Base-by-base conservation (phyloP, 257 asterid species). In the Solanum bulbocastanum region DNA sequence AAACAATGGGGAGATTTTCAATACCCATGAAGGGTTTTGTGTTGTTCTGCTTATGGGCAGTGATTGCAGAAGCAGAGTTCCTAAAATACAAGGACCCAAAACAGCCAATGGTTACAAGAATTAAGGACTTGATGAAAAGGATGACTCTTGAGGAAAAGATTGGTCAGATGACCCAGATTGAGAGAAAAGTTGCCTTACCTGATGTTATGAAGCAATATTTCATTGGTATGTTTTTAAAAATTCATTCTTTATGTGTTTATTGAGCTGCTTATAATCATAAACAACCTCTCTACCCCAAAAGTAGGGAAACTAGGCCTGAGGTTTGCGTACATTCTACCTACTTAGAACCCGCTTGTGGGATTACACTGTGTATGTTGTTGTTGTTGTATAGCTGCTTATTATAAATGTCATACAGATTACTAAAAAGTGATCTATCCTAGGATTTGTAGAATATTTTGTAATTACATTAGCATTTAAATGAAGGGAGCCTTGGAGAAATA, bases 101-200 rank as follows among this genome's bases (percentile, higher is more conserved):
- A 22, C 87, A 86, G 74, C 87, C 90, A 82, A 15, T 86, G 71
- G 84, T 46, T 35, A 78, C 46, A 39, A 89, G 90, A 82, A 46
- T 89, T 30, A 86, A 25, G 18, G 89, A 89, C 86, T 87, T 89
- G 85, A 84, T 89, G 84, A 81, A 83, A 9, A 87, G 90, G 18
- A 89, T 89, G 90, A 86, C 62, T 56, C 88, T 89, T 71, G 81
- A 86, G 36, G 89, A 89, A 73, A 89, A 89, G 66, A 69, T 89
- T 72, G 89, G 90, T 13, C 90, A 89, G 87, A 89, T 89, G 90
- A 89, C 86, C 56, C 90, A 89, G 79, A 89, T 89, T 71, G 90
- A 89, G 49, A 72, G 88, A 40, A 37, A 52, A 60, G 89, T 52
- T 87, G 89, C 90, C 40, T 68, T 69, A 52, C 27, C 56, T 66